Conservation (phyloP, 176 grass and related monocot genomes). For the Carex scoparia region DNA sequence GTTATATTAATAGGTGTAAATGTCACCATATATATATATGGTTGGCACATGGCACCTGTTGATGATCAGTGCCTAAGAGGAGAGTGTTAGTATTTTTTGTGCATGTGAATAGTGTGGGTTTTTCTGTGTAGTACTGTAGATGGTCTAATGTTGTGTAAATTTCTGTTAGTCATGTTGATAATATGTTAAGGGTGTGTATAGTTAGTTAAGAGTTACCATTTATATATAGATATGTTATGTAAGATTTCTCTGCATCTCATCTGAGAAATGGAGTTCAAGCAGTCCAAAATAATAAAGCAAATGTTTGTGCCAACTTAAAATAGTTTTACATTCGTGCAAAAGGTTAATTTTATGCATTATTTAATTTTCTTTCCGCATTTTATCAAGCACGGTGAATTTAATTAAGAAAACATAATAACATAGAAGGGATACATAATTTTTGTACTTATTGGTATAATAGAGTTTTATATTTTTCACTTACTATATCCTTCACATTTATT, state of each 20-base stretch:
- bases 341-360: no score
- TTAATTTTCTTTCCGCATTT: no score
- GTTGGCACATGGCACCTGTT: not conserved
- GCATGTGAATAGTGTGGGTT: conserved; percentile 5
- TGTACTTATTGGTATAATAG: no score
- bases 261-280: not conserved
- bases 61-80: not conserved
- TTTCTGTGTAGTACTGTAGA: not conserved
- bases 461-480: no score
- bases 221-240: not conserved
- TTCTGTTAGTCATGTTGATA: not conserved
- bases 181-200: not conserved
- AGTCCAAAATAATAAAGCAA: not conserved
- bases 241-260: conserved; percentile 1
- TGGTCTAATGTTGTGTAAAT: not conserved
- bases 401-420: no score
- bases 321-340: not conserved
- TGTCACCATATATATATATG: not conserved
- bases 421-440: no score
- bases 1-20: not conserved
- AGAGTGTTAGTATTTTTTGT: not conserved
- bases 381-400: no score
- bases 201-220: not conserved
- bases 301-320: not conserved
- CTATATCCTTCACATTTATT: no score